Evolutionary conservation across 768 basidiomycete species (phyloP), one percentile per base, ranked within the genome.

Genomic region (Lactifluus volemus): DNA sequence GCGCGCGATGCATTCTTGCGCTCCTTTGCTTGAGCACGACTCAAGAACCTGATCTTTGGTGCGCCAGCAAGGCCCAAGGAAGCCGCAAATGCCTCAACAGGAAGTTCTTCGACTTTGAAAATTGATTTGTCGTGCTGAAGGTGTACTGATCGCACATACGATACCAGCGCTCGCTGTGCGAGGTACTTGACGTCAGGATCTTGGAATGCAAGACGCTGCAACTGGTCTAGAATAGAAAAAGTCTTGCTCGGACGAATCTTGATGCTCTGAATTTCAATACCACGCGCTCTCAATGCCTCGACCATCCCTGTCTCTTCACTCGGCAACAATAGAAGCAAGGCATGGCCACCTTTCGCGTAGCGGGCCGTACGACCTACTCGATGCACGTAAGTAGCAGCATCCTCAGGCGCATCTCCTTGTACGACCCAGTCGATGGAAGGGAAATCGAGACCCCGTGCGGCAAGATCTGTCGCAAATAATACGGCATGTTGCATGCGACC

Each of bases 141-240:
- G 70, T 97, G 79, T 25, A 99, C 76, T 4, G 96, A 97, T 15
- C 92, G 89, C 65, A 98, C 76, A 71, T 99, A 99, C 14, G 95
- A 96, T 9, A 98, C 88, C 69, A 98, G 96, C 1, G 95, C 91
- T 58, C 92, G 77, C 71, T 98, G 96, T 10, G 88, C 97, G 10
- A 99, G 82, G 72, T 98, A 97, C 71, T 98, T 99, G 74, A 98
- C 86, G 72, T 99, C 94, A 0, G 94, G 91, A 60, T 95, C 93
- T 74, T 93, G 85, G 75, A 98, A 99, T 0, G 89, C 88, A 41
- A 97, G 81, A 56, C 84, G 92, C 73, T 99, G 97, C 49, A 98
- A 77, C 72, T 94, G 89, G 65, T 90, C 90, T 69, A 86, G 81
- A 60, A 97, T 84, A 64, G 80, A 84, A 68, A 86, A 84, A 49